Percentiles rank a stretch among this genome's conserved stretches.
Evolutionary conservation across 768 basidiomycete species (phyloP).

Genomic region (Agaricus blazei): DNA sequence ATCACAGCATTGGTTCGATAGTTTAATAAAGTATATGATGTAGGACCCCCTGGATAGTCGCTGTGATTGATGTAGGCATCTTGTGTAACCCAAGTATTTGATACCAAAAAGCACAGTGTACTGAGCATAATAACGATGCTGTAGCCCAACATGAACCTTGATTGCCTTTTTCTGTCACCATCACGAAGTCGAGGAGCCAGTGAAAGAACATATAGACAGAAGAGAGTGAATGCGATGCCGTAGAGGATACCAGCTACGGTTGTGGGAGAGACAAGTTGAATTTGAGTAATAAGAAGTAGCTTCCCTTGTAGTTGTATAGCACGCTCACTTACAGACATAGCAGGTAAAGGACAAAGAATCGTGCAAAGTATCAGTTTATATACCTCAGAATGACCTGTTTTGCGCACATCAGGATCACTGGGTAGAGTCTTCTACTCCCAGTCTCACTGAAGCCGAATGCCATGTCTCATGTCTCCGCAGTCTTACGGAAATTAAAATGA

Average conservation of each 20-base stretch:
- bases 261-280: neutral
- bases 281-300: neutral
- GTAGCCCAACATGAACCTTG: neutral
- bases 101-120: neutral
- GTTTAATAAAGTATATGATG: too few species aligned
- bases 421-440: too few species aligned
- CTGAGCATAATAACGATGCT: neutral
- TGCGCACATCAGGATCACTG: too few species aligned
- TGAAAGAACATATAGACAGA: neutral
- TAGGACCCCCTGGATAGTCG: neutral
- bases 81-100: neutral
- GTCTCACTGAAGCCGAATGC: too few species aligned
- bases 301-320: too few species aligned
- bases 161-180: neutral
- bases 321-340: too few species aligned
- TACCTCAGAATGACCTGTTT: too few species aligned
- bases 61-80: neutral
- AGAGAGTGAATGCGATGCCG: neutral
- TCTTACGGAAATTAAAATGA: too few species aligned
- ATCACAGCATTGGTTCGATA: too few species aligned
- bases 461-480: too few species aligned
- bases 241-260: neutral
- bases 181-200: neutral
- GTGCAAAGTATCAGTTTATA: too few species aligned
- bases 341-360: too few species aligned